Conservation (phyloP, 331 rosid genomes). For the Rhamnella rubrinervis region DNA sequence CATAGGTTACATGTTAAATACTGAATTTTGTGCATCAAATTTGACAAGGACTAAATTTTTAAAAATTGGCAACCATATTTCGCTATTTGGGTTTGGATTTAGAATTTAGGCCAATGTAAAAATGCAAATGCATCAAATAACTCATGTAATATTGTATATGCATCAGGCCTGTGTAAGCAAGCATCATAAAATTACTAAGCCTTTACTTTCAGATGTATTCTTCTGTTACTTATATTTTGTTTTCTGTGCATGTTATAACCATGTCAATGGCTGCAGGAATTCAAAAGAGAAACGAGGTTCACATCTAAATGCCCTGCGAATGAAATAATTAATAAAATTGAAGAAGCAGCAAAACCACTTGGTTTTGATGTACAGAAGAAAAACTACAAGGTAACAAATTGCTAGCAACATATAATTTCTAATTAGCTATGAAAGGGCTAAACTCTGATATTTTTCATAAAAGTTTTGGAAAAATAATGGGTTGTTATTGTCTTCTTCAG, state of each 20-base stretch:
- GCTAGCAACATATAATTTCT: conserved; percentile 9
- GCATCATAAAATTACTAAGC: too few species aligned
- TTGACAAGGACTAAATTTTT: not conserved
- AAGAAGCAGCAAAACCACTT: conserved; percentile 97
- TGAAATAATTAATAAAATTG: conserved; percentile 88
- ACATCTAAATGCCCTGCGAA: conserved; percentile 86
- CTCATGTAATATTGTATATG: too few species aligned
- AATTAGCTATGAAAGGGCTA: not conserved
- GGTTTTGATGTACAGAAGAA: conserved; percentile 97
- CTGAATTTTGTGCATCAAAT: not conserved
- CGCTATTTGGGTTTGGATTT: too few species aligned
- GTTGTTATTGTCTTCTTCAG: conserved; percentile 32
- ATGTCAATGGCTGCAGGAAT: conserved; percentile 49
- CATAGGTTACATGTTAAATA: not conserved
- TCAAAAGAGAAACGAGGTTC: conserved; percentile 97
- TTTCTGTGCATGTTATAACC: not conserved
- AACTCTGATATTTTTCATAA: not conserved
- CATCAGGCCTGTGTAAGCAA: too few species aligned
- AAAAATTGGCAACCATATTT: too few species aligned
- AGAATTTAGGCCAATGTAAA: too few species aligned
- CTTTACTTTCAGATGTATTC: not conserved
- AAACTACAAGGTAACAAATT: conserved; percentile 75
- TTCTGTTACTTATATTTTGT: not conserved
- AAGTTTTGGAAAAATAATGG: conserved; percentile 13
- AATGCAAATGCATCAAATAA: too few species aligned